These are phyloP conservation scores for Hypoxylon lienhwacheense DNA, from an alignment of 495 filamentous ascomycete species.

Conservation along the genomic window DNA sequence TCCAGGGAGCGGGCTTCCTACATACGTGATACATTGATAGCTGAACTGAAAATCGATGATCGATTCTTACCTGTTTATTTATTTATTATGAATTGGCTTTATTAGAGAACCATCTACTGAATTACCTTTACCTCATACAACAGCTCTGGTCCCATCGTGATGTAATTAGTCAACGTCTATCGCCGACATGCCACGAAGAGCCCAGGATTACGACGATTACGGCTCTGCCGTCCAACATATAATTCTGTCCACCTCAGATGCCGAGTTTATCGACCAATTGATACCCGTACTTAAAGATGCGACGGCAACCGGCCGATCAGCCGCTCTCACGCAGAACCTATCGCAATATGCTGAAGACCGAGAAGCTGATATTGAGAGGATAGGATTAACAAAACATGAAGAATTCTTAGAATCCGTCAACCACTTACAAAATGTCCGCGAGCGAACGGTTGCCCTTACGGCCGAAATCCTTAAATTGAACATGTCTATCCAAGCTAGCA, in stretches of 20 bases:
- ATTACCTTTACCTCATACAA: background rate
- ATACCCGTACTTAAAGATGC: slow-evolving; percentile 92
- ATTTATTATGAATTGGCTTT: slow-evolving; percentile 3
- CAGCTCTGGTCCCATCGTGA: slow-evolving; percentile 11
- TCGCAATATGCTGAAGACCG: slow-evolving; percentile 79
- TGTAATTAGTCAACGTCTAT: background rate
- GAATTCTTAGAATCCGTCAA: slow-evolving; percentile 93
- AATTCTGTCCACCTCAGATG: slow-evolving; percentile 85
- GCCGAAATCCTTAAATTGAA: slow-evolving; percentile 91
- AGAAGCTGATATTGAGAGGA: slow-evolving; percentile 88
- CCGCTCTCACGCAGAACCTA: slow-evolving; percentile 74
- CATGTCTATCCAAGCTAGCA: slow-evolving; percentile 92
- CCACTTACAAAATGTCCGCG: slow-evolving; percentile 83
- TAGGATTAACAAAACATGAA: slow-evolving; percentile 94
- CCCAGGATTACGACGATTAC: slow-evolving; percentile 57
- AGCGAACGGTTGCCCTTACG: slow-evolving; percentile 83
- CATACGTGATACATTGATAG: too few species aligned
- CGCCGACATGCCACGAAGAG: slow-evolving; percentile 49
- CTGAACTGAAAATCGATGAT: too few species aligned
- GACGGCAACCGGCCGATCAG: slow-evolving; percentile 70
- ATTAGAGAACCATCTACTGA: background rate
- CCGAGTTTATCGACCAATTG: slow-evolving; percentile 92
- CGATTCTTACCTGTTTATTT: too few species aligned
- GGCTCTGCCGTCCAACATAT: slow-evolving; percentile 68
- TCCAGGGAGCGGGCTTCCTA: too few species aligned